Base-by-base conservation (phyloP, 1,284 basidiomycete genomes). In the Irpex sp. region DNA sequence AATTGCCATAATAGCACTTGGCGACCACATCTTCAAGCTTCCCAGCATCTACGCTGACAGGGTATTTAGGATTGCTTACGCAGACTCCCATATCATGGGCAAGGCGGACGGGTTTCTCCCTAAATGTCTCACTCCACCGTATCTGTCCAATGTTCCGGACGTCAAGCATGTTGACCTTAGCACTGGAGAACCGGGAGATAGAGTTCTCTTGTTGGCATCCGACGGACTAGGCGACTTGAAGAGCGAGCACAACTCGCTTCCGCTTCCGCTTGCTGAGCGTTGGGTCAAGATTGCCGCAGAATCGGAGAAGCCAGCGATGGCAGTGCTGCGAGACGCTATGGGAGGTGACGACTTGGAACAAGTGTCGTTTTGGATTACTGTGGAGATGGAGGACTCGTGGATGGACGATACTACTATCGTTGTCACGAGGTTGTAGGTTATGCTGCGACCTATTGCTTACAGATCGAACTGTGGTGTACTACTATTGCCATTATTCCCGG, bases 341-440 rank as follows among this genome's bases (percentile, higher is more conserved):
- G 86, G 87, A 37, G 85, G 86, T 12, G 80, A 84, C 12, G 78
- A 82, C 62, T 69, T 75, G 61, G 74, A 74, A 61, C 73, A 76
- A 36, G 82, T 87, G 39, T 87, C 86, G 36, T 79, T 79, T 64
- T 80, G 82, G 63, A 69, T 90, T 70, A 89, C 86, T 39, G 72
- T 88, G 63, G 84, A 89, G 65, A 82, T 87, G 82, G 82, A 85
- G 56, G 74, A 73, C 28, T 79, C 82, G 7, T 90, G 87, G 87
- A 78, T 89, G 64, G 87, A 90, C 65, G 87, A 90, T 71, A 84
- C 87, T 9, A 78, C 86, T 10, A 82, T 90, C 60, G 76, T 89
- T 63, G 87, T 89, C 7, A 60, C 58, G 6, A 37, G 53, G 28
- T 42, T 64, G 35, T 64, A 58, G 39, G 48, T 33, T 33, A 33